Percentiles rank a stretch among this genome's conserved stretches.
Conservation (phyloP, 305 asterid genomes). For the Fraxinus greggii region DNA sequence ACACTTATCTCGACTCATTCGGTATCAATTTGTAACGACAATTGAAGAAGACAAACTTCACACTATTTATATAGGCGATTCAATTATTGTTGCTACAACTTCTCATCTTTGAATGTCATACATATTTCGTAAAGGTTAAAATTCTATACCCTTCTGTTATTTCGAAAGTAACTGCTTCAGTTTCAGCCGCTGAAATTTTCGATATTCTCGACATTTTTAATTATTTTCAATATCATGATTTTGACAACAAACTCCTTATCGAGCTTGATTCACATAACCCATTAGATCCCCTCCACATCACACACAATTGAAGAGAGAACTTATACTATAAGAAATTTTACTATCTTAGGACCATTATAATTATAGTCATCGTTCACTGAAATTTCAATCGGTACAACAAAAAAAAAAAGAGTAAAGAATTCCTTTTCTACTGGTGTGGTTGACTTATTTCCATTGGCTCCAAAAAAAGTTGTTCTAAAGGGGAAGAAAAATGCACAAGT, state of each 20-base stretch:
- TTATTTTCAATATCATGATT: too few species aligned
- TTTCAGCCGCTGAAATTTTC: too few species aligned
- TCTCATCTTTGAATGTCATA: neutral
- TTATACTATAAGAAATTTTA: neutral
- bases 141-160: too few species aligned
- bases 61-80: neutral
- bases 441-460: constrained; percentile 25
- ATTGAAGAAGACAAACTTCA: neutral
- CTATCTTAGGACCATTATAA: too few species aligned
- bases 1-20: neutral
- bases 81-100: neutral
- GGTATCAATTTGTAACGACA: neutral
- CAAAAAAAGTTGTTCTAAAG: constrained; percentile 1
- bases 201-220: too few species aligned
- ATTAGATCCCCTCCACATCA: neutral
- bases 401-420: neutral
- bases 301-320: neutral
- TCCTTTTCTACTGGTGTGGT: neutral
- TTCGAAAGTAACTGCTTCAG: too few species aligned
- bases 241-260: neutral
- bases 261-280: neutral
- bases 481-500: neutral
- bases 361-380: neutral
- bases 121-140: neutral
- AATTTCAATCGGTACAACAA: neutral